Evolutionary conservation across 169 alveolate genomes (phyloP).

Genomic region (Plasmodium knowlesi): DNA sequence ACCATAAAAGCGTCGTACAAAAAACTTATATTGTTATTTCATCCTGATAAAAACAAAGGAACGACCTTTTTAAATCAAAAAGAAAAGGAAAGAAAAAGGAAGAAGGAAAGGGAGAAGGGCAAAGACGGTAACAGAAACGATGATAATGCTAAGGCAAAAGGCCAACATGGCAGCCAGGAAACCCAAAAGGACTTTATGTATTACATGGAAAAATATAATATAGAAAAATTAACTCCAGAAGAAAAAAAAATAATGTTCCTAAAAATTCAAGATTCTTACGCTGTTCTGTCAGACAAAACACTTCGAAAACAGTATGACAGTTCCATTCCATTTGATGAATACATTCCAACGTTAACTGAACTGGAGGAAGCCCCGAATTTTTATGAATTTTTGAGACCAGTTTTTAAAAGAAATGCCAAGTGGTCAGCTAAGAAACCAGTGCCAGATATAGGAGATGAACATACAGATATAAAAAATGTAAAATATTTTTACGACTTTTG

Average conservation of each 20-base stretch:
- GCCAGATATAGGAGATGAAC: conserved; percentile 91
- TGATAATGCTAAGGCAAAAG: background rate
- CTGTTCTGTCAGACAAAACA: conserved; percentile 89
- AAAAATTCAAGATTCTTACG: conserved; percentile 94
- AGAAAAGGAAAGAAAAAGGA: conserved; percentile 74
- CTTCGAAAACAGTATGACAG: conserved; percentile 93
- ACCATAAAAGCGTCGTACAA: conserved; percentile 80
- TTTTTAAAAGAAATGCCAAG: conserved; percentile 85
- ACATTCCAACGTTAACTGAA: conserved; percentile 89
- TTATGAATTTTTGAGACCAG: conserved; percentile 85
- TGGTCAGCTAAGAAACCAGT: conserved; percentile 94
- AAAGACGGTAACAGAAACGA: background rate
- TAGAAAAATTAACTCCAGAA: conserved; percentile 76
- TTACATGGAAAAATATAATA: conserved; percentile 77
- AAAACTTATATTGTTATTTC: conserved; percentile 81
- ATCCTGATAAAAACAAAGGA: conserved; percentile 83
- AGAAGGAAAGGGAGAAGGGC: conserved; percentile 48
- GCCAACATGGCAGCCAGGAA: background rate
- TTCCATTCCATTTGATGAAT: conserved; percentile 94
- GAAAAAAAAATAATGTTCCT: conserved; percentile 84
- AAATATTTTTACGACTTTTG: conserved; percentile 92
- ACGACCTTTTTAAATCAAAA: conserved; percentile 35
- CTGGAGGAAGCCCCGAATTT: conserved; percentile 84
- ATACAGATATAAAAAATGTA: conserved; percentile 88
- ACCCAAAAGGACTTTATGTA: conserved; percentile 37